These are phyloP conservation scores for Pestalotiopsis sp. DNA, from an alignment of 2,329 filamentous ascomycete genomes.

Conservation along the genomic window DNA sequence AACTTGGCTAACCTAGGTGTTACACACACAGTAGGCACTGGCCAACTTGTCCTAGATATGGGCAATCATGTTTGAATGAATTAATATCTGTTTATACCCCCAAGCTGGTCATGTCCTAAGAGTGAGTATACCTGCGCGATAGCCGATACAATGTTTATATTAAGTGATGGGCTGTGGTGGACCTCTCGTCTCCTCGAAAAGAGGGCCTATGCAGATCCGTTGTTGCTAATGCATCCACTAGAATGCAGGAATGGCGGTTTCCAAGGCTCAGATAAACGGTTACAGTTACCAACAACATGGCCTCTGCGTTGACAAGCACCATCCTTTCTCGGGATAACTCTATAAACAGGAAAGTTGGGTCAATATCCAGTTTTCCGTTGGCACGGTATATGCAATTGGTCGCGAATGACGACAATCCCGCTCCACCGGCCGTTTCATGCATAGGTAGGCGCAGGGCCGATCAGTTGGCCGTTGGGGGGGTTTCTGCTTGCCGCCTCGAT, in stretches of 20 bases:
- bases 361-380: slow-evolving; percentile 9
- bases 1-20: background rate
- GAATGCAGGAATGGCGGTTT: background rate
- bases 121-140: background rate
- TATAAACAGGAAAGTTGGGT: slow-evolving; percentile 6
- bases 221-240: background rate
- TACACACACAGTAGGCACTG: background rate
- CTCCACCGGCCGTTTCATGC: slow-evolving; percentile 10
- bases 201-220: background rate
- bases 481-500: background rate
- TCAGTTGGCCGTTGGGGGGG: background rate
- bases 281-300: background rate
- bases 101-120: background rate
- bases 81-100: background rate
- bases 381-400: slow-evolving; percentile 8
- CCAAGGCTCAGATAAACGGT: too few relatives aligned
- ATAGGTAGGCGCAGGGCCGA: slow-evolving; percentile 12
- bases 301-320: background rate
- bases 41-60: background rate
- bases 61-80: background rate
- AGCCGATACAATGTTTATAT: background rate
- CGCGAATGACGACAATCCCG: slow-evolving; percentile 29
- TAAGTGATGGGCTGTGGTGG: background rate
- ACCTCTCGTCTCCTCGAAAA: background rate
- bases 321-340: background rate